phyloP scores from a whole-genome alignment of 106 monocot genomes.

The Dendrobium chrysotoxum region DNA sequence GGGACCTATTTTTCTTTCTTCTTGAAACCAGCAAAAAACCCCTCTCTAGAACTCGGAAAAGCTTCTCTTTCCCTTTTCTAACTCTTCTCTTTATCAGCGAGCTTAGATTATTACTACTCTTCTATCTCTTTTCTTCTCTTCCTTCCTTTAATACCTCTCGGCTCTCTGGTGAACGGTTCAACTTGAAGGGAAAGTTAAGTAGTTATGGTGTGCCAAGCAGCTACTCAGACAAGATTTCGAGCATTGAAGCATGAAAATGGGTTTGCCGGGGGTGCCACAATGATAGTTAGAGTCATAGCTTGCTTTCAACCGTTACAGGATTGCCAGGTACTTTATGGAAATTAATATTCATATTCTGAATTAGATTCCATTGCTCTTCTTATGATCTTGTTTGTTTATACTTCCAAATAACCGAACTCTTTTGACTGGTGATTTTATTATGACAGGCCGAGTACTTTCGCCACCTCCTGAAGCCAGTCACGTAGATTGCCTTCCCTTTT shows the following conservation, averaged over 20 bases:
- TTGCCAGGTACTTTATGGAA: slow-evolving; percentile 53
- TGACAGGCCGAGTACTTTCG: slow-evolving; percentile 91
- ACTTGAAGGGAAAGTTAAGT: slow-evolving; percentile 24
- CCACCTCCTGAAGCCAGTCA: slow-evolving; percentile 86
- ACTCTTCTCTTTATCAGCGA: too few species aligned
- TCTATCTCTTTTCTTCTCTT: background rate
- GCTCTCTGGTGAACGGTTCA: background rate
- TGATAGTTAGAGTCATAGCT: slow-evolving; percentile 63
- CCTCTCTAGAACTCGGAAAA: background rate
- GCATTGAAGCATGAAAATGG: slow-evolving; percentile 86
- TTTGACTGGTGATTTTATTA: background rate
- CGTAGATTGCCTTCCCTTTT: slow-evolving; percentile 41
- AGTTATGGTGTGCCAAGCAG: slow-evolving; percentile 92
- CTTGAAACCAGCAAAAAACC: background rate
- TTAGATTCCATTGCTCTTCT: background rate
- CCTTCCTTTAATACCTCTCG: background rate
- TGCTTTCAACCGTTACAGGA: slow-evolving; percentile 83
- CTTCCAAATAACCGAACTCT: background rate
- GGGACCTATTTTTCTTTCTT: slow-evolving; percentile 4
- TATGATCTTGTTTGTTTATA: background rate
- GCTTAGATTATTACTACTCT: too few species aligned
- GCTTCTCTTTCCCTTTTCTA: background rate
- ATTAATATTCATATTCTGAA: too few species aligned
- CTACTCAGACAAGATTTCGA: slow-evolving; percentile 73
- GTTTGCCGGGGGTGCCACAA: slow-evolving; percentile 47